Conservation (phyloP, 805 yeast species). For the Starmerella lactis-condensi region DNA sequence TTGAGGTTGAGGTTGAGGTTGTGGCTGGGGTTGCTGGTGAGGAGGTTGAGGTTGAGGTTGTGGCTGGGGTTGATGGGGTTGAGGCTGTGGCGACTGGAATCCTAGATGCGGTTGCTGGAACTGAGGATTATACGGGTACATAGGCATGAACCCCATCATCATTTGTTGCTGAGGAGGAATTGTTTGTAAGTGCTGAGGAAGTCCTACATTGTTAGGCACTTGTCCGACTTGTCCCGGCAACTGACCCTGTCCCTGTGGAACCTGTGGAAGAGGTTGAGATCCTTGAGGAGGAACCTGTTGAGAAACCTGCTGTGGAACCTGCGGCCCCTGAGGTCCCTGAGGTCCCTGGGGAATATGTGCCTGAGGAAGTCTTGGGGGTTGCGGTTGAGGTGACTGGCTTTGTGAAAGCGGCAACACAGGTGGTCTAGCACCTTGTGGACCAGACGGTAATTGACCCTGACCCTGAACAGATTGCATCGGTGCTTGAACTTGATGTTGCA, state of each 20-base stretch:
- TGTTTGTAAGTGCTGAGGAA: too few relatives aligned
- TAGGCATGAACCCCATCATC: slow-evolving; percentile 15
- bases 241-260: too few relatives aligned
- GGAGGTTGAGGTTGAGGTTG: slow-evolving; percentile 5
- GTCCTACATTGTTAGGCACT: slow-evolving; percentile 1
- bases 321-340: slow-evolving; percentile 5
- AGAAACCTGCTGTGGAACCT: slow-evolving; percentile 1
- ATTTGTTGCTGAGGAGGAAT: slow-evolving; percentile 10
- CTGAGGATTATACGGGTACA: slow-evolving; percentile 8
- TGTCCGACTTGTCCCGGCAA: too few relatives aligned
- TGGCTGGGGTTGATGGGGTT: slow-evolving; percentile 5
- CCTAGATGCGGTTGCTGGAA: slow-evolving; percentile 4
- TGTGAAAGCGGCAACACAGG: too few relatives aligned
- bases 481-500: slow-evolving; percentile 4
- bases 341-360: slow-evolving; percentile 1
- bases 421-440: too few relatives aligned
- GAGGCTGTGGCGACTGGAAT: slow-evolving; percentile 5
- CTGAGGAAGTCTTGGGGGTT: background rate
- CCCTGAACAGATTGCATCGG: slow-evolving; percentile 4
- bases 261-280: background rate
- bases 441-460: too few relatives aligned
- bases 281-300: background rate
- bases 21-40: slow-evolving; percentile 8
- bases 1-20: slow-evolving; percentile 1
- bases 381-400: background rate